Conservation (phyloP, 768 basidiomycete genomes). For the Lactarius indigo region DNA sequence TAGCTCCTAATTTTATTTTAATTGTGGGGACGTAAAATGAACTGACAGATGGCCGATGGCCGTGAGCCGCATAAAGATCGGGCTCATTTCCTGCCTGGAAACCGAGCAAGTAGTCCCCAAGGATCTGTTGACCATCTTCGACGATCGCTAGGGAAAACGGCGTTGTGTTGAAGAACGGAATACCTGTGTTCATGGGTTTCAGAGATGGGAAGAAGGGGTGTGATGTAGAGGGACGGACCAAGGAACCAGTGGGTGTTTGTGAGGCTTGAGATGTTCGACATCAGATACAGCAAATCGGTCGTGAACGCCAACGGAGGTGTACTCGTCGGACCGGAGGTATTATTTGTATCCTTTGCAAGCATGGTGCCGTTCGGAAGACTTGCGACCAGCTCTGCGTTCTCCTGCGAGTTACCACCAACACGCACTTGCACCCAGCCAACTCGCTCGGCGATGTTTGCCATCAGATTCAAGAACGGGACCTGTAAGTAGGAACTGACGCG, state of each 20-base stretch:
- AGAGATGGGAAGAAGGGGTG: neutral
- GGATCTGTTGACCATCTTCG: conserved; percentile 52
- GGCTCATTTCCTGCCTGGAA: conserved; percentile 77
- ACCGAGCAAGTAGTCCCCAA: conserved; percentile 62
- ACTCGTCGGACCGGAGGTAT: conserved; percentile 48
- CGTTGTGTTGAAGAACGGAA: conserved; percentile 63
- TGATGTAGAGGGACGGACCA: conserved; percentile 32
- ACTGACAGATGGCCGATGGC: conserved; percentile 20
- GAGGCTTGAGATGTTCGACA: conserved; percentile 55
- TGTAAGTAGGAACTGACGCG: conserved; percentile 44
- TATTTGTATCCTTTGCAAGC: conserved; percentile 47
- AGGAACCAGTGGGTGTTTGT: conserved; percentile 64
- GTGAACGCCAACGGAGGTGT: conserved; percentile 68
- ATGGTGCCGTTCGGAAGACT: conserved; percentile 47
- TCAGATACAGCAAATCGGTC: conserved; percentile 61
- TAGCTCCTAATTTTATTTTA: neutral
- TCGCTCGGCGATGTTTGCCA: conserved; percentile 63
- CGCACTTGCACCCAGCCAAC: conserved; percentile 60
- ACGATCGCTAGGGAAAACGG: conserved; percentile 54
- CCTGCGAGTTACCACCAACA: conserved; percentile 80
- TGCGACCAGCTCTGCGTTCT: conserved; percentile 50
- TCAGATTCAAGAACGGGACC: conserved; percentile 71
- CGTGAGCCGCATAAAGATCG: conserved; percentile 55
- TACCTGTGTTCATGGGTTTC: conserved; percentile 31
- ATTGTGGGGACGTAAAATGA: neutral